These are phyloP conservation scores for Cruciata laevipes DNA, from an alignment of 257 asterid genomes.

Conservation along the genomic window DNA sequence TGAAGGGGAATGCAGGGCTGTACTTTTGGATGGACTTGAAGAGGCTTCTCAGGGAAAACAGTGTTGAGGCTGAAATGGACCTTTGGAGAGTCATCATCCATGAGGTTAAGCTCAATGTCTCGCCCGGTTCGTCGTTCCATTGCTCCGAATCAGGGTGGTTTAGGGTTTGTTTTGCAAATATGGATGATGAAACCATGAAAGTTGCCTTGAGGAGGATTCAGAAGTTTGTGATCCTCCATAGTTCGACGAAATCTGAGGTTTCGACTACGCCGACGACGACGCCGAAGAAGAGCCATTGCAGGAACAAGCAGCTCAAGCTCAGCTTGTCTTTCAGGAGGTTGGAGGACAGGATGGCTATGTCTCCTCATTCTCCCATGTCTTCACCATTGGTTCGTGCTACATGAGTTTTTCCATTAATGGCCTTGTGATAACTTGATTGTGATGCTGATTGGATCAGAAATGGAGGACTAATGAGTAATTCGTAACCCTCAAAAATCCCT, in stretches of 20 bases:
- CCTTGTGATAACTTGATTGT: neutral
- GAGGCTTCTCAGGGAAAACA: slow-evolving; percentile 21
- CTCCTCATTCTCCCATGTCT: slow-evolving; percentile 42
- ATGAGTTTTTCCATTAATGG: neutral
- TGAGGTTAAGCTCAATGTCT: slow-evolving; percentile 35
- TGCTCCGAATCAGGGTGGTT: slow-evolving; percentile 52
- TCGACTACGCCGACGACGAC: slow-evolving; percentile 18
- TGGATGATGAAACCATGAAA: slow-evolving; percentile 33
- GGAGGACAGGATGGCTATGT: slow-evolving; percentile 58
- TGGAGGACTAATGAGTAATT: slow-evolving; percentile 1
- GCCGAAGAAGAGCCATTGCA: slow-evolving; percentile 31
- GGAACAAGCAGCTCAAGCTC: slow-evolving; percentile 53
- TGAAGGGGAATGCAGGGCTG: slow-evolving; percentile 40
- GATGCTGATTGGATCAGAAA: neutral
- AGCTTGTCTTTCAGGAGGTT: slow-evolving; percentile 59
- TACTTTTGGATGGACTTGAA: slow-evolving; percentile 49
- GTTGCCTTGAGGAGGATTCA: slow-evolving; percentile 38
- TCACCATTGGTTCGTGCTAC: slow-evolving; percentile 51
- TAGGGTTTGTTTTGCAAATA: slow-evolving; percentile 45
- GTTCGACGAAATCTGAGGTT: neutral
- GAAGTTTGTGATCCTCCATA: slow-evolving; percentile 24
- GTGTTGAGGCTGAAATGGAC: slow-evolving; percentile 33
- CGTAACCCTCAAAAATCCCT: neutral
- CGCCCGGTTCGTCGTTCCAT: slow-evolving; percentile 51
- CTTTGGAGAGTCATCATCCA: slow-evolving; percentile 31